A percentile compares a stretch with the other conserved stretches of the same genome.
Evolutionary conservation across 2,329 filamentous ascomycete species (phyloP).

Genomic region (Stachybotrys chlorohalonatus): DNA sequence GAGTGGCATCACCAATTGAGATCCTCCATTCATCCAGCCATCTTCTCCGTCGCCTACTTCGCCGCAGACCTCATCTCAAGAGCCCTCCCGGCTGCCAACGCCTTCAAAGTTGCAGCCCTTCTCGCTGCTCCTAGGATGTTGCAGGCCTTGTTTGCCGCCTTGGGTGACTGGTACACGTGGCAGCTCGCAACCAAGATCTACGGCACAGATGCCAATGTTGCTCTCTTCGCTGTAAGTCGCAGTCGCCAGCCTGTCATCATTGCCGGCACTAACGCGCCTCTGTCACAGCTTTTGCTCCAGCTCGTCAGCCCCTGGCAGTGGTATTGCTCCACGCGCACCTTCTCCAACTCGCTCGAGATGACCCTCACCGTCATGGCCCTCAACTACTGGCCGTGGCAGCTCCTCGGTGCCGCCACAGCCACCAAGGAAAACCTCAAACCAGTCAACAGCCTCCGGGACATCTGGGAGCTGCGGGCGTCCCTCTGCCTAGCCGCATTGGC

Average conservation of each 20-base stretch:
- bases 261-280: neutral
- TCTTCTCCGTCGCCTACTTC: constrained; percentile 73
- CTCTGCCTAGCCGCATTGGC: constrained; percentile 72
- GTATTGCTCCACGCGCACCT: constrained; percentile 87
- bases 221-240: constrained; percentile 59
- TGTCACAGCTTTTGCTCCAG: constrained; percentile 24
- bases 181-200: constrained; percentile 67
- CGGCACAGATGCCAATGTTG: constrained; percentile 51
- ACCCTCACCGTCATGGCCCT: constrained; percentile 74
- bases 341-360: constrained; percentile 93
- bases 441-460: constrained; percentile 12
- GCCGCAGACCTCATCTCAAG: constrained; percentile 47
- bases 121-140: constrained; percentile 63
- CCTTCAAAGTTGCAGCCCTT: constrained; percentile 55
- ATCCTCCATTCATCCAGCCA: constrained; percentile 80
- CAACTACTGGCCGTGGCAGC: constrained; percentile 78
- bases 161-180: constrained; percentile 83
- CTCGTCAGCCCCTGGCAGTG: constrained; percentile 68
- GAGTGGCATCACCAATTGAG: constrained; percentile 88
- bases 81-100: constrained; percentile 42
- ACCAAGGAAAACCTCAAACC: constrained; percentile 30
- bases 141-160: constrained; percentile 69
- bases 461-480: constrained; percentile 39
- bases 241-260: neutral
- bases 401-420: constrained; percentile 36